Base-by-base conservation (phyloP, 202 grass and related monocot species). In the Panicum hallii region DNA sequence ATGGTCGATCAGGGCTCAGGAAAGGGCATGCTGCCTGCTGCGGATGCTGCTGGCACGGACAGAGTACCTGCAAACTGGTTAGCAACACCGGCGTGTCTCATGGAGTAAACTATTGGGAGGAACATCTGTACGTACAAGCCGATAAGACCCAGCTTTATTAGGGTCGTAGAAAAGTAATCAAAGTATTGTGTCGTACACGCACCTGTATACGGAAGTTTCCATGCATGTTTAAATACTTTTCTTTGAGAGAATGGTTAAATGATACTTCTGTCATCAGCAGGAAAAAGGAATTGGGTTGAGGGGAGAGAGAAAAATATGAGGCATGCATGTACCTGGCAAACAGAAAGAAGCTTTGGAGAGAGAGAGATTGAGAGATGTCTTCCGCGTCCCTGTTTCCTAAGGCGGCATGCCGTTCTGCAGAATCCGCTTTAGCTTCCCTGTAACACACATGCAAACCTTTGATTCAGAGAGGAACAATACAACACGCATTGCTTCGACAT, bases 151-250 rank as follows among this genome's bases (percentile, higher is more conserved):
- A 6, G 69, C 34, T 40, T 86, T 74, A 11, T 74, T 32, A 23
- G 60, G 49, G 16, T 63, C 53, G 17, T 81, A 84, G 75, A 32
- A 36, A 83, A 65, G 32, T 40, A 40, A 38, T 38, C 36, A 38
- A 38, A 10, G 62, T 36, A 12, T 12, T 1, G 17, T 2, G 9
- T 30, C 53, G 79, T 81, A 81, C 54, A n/a, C 53, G 52, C 54
- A 38, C 2, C 23, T 72, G 75, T 55, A 72, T 77, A 86, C 66
- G 78, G 87, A 85, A 80, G 83, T 54, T 77, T 89, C 72, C 64
- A 23, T 23, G 57, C 20, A 4, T 60, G 74, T 41, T 41, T 7
- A 9, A 17, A 41, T 81, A 19, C n/a, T 43, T 38, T 82, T 71
- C 9, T 13, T 3, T 3, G 34, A 34, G 34, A 34, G 34, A 34